Conservation (phyloP, 441 rosid species). For the Sinapis alba region DNA sequence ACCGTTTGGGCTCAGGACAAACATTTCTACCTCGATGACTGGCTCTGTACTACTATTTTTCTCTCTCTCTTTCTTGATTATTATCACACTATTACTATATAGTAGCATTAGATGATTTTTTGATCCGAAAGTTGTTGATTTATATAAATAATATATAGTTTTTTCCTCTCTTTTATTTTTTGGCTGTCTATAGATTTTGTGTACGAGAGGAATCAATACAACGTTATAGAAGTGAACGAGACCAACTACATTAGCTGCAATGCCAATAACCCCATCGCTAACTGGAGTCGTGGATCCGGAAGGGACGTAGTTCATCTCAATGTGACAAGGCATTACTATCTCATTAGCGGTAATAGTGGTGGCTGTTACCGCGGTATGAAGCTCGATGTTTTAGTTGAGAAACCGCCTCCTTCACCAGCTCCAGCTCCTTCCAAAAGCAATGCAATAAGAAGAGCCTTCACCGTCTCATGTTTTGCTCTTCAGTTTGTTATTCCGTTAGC, state of each 20-base stretch:
- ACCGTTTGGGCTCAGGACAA: constrained; percentile 78
- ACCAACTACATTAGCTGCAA: constrained; percentile 73
- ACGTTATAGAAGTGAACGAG: constrained; percentile 84
- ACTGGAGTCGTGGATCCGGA: constrained; percentile 82
- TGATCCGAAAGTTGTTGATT: not conserved
- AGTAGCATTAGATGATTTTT: not conserved
- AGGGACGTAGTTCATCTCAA: constrained; percentile 89
- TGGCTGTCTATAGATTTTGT: constrained; percentile 61
- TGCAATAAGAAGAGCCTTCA: constrained; percentile 16
- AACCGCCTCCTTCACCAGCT: constrained; percentile 69
- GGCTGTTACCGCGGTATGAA: constrained; percentile 85
- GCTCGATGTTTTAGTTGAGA: constrained; percentile 57
- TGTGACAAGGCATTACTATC: constrained; percentile 66
- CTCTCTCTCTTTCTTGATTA: constrained; percentile 7
- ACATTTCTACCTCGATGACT: constrained; percentile 85
- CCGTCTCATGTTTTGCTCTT: not conserved
- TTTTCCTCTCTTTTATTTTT: not conserved
- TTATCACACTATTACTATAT: not conserved
- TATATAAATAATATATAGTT: too few relatives aligned
- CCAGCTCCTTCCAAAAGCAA: constrained; percentile 45
- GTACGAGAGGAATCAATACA: constrained; percentile 85
- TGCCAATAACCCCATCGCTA: constrained; percentile 62
- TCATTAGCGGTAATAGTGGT: constrained; percentile 84
- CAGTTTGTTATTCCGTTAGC: constrained; percentile 1
- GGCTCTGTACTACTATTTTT: constrained; percentile 73